These are phyloP conservation scores for Tuber umbilicatum DNA, from an alignment of 495 filamentous ascomycete species.

Conservation along the genomic window DNA sequence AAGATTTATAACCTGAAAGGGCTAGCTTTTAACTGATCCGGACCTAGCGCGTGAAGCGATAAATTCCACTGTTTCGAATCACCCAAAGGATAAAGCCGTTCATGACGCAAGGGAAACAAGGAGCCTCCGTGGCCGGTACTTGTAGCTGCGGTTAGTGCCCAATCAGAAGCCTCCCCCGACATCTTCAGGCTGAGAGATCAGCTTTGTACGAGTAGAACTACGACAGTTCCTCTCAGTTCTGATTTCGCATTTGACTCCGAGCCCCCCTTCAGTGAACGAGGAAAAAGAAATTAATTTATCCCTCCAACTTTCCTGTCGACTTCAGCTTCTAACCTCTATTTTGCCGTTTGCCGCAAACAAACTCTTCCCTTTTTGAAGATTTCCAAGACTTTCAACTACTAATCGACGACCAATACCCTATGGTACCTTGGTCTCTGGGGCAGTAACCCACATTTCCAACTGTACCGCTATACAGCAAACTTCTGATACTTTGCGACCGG, in stretches of 20 bases:
- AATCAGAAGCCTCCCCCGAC: background rate
- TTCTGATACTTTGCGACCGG: background rate
- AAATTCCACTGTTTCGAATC: background rate
- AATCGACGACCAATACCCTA: background rate
- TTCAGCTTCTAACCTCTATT: background rate
- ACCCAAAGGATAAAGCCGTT: background rate
- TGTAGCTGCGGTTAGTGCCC: background rate
- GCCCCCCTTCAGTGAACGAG: background rate
- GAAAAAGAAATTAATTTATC: background rate
- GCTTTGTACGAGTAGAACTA: too few species aligned
- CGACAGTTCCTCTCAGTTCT: background rate
- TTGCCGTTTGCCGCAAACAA: background rate
- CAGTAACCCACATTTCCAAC: background rate
- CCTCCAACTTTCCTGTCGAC: background rate
- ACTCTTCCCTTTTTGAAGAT: background rate
- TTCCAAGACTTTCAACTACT: background rate
- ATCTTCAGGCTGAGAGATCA: too few species aligned
- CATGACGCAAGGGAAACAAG: background rate
- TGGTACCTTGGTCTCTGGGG: background rate
- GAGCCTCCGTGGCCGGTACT: background rate
- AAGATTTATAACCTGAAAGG: background rate
- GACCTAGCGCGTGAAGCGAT: background rate
- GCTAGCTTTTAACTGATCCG: background rate
- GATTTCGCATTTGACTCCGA: background rate
- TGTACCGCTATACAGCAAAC: background rate